Percentiles rank a stretch among this genome's conserved stretches.
Evolutionary conservation across 257 asterid species (phyloP).

Genomic region (Solanum pinnatisectum): DNA sequence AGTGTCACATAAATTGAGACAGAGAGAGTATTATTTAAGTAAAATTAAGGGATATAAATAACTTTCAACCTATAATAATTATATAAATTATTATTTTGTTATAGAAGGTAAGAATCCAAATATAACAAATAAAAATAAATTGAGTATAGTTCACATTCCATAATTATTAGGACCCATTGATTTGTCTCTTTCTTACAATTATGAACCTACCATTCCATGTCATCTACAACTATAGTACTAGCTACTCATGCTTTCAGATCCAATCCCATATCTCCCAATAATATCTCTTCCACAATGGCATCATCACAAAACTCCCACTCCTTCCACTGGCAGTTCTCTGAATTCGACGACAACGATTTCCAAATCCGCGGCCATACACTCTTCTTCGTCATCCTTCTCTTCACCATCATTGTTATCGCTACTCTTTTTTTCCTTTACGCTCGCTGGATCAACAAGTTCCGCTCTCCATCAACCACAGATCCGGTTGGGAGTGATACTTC

Average conservation of each 20-base stretch:
- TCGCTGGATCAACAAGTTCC: slow-evolving; percentile 48
- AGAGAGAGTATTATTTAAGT: too few relatives aligned
- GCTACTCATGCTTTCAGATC: not conserved
- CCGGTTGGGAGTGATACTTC: not conserved
- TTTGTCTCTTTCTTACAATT: not conserved
- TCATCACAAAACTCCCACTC: slow-evolving; percentile 17
- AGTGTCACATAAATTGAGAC: too few relatives aligned
- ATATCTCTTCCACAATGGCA: not conserved
- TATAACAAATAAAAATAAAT: too few relatives aligned
- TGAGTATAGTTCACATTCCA: not conserved
- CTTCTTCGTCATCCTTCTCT: slow-evolving; percentile 51
- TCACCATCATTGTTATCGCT: slow-evolving; percentile 31
- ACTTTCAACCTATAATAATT: too few relatives aligned
- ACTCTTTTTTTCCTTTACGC: slow-evolving; percentile 48
- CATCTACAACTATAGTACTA: not conserved
- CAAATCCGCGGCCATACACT: slow-evolving; percentile 65
- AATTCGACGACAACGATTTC: slow-evolving; percentile 62
- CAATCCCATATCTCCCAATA: not conserved
- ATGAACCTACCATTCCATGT: not conserved
- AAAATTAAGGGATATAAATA: too few relatives aligned
- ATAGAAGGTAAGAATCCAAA: too few relatives aligned
- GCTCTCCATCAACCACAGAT: not conserved
- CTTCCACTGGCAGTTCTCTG: slow-evolving; percentile 73
- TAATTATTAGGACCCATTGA: not conserved
- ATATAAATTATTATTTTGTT: too few relatives aligned